Conservation (phyloP, 2,329 filamentous ascomycete genomes). For the Atkinsonella hypoxylon region DNA sequence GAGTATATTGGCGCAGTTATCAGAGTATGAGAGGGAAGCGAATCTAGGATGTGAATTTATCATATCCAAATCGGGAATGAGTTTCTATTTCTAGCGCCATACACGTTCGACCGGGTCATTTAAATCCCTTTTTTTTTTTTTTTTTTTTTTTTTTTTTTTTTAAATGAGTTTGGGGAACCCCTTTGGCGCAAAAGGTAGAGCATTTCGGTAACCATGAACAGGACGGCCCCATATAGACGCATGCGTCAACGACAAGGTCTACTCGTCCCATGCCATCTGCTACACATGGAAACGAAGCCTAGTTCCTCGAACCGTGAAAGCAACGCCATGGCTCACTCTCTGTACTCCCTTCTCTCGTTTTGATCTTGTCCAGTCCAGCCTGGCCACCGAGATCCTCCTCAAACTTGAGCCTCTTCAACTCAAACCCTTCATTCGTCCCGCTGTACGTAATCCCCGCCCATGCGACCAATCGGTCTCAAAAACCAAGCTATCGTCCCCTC, state of each 20-base stretch:
- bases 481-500: no score
- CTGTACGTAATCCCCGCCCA: conserved; percentile 81
- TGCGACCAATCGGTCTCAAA: conserved; percentile 59
- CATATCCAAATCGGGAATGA: conserved; percentile 55
- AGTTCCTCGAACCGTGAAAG: no score
- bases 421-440: conserved; percentile 55
- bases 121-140: no score
- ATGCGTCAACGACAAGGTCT: background rate
- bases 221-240: background rate
- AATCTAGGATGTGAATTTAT: conserved; percentile 71
- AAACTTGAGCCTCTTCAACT: conserved; percentile 55
- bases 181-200: no score
- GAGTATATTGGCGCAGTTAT: conserved; percentile 58
- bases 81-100: conserved; percentile 33
- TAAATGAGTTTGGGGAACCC: no score
- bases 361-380: conserved; percentile 40
- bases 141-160: no score
- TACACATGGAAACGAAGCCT: no score
- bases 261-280: background rate
- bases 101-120: background rate
- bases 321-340: no score
- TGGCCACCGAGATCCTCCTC: conserved; percentile 37
- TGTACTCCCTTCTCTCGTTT: background rate
- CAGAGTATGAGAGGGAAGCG: conserved; percentile 49
- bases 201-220: no score